phyloP scores from a whole-genome alignment of 1,139 yeast species.

The Groenewaldozyma auringiensis region DNA sequence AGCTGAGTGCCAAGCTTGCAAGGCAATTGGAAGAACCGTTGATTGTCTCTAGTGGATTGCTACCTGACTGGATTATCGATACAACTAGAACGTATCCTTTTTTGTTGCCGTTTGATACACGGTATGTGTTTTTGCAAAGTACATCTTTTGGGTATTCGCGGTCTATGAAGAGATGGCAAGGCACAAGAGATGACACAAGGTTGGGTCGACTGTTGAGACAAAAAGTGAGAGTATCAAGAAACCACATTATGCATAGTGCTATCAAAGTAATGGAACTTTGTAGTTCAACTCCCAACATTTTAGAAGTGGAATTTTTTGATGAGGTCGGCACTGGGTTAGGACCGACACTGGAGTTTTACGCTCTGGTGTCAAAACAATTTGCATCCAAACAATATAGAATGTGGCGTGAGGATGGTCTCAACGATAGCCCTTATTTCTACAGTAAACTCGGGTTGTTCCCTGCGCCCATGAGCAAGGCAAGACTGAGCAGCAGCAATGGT shows the following conservation, averaged over 20 bases:
- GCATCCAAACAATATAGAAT: constrained; percentile 47
- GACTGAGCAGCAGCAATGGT: constrained; percentile 34
- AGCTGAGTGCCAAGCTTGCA: constrained; percentile 76
- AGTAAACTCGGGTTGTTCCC: constrained; percentile 63
- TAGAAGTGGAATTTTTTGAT: constrained; percentile 82
- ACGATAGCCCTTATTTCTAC: constrained; percentile 36
- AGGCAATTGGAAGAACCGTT: constrained; percentile 87
- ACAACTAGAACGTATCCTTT: constrained; percentile 71
- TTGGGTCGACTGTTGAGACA: constrained; percentile 71
- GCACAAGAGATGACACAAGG: constrained; percentile 17
- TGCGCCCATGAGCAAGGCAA: constrained; percentile 42
- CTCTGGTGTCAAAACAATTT: constrained; percentile 72
- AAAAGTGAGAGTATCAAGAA: constrained; percentile 71
- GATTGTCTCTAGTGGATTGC: constrained; percentile 76
- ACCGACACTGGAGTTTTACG: constrained; percentile 89
- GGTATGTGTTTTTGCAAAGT: constrained; percentile 71
- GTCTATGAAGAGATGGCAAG: constrained; percentile 71
- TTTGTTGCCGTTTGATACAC: constrained; percentile 74
- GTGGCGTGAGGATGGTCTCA: constrained; percentile 54
- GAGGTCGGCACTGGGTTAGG: constrained; percentile 98
- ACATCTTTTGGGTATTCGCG: constrained; percentile 92
- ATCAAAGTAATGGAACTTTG: constrained; percentile 68
- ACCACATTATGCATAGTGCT: constrained; percentile 67
- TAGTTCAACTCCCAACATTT: constrained; percentile 70
- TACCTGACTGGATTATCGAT: constrained; percentile 80